Percentiles rank a stretch among this genome's conserved stretches.
These are phyloP conservation scores for Stevia rebaudiana DNA, from an alignment of 140 eudicot genomes.

Conservation along the genomic window DNA sequence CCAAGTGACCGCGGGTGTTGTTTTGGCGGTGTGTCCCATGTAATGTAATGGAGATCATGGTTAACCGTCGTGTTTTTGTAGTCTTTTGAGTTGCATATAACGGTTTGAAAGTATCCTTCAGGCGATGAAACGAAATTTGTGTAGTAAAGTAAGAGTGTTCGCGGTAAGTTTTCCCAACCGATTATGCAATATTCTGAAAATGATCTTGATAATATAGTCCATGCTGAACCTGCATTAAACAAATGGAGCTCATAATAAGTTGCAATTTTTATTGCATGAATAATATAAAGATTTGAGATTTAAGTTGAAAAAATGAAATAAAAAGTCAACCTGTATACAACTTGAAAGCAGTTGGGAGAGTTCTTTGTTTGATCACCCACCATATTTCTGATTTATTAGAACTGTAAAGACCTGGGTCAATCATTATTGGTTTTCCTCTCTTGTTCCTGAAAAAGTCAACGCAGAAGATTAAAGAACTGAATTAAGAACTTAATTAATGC, in stretches of 20 bases:
- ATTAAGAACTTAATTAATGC: no score
- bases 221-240: conserved; percentile 70
- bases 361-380: conserved; percentile 81
- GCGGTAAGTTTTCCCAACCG: conserved; percentile 88
- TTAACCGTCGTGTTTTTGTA: conserved; percentile 77
- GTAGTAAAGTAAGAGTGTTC: conserved; percentile 89
- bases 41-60: conserved; percentile 91
- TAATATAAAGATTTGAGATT: neutral
- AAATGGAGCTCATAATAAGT: neutral
- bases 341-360: conserved; percentile 92
- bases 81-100: conserved; percentile 78
- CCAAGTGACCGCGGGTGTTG: conserved; percentile 88
- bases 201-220: conserved; percentile 82
- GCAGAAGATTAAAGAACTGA: neutral
- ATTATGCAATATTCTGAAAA: conserved; percentile 78
- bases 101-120: conserved; percentile 87
- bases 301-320: neutral
- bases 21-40: conserved; percentile 92
- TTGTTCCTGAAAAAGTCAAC: conserved; percentile 50
- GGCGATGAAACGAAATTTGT: conserved; percentile 94
- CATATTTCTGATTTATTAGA: conserved; percentile 75
- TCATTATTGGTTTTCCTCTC: conserved; percentile 88
- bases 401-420: conserved; percentile 88
- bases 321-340: conserved; percentile 62
- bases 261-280: conserved; percentile 12